Conservation (phyloP, 352 stramenopile genomes). For the Phytophthora fragariae region DNA sequence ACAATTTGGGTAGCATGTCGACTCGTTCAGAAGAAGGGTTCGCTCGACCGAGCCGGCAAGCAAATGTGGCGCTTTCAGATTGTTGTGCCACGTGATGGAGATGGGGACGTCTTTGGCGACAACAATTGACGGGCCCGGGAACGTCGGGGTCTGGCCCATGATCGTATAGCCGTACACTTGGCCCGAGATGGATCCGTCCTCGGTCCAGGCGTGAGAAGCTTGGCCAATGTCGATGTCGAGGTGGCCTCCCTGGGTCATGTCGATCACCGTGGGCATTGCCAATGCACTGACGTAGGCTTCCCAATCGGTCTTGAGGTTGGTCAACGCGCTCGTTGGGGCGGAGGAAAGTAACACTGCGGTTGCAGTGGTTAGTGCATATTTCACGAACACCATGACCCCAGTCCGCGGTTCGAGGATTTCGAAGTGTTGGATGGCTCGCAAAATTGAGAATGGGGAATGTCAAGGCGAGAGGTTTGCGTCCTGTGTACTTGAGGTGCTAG, state of each 20-base stretch:
- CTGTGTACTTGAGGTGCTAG: neutral
- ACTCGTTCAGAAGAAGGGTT: constrained; percentile 36
- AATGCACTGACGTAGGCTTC: constrained; percentile 39
- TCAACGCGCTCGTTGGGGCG: constrained; percentile 9
- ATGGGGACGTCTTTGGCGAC: constrained; percentile 35
- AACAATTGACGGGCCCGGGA: constrained; percentile 40
- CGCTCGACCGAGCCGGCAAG: constrained; percentile 43
- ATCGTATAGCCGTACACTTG: constrained; percentile 42
- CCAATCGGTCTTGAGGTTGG: constrained; percentile 43
- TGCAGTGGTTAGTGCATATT: constrained; percentile 2
- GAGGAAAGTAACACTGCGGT: constrained; percentile 3
- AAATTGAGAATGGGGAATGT: constrained; percentile 4
- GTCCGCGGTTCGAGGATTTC: neutral
- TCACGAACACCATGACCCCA: constrained; percentile 1
- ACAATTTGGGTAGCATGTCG: constrained; percentile 56
- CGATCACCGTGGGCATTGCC: constrained; percentile 40
- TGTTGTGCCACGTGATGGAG: constrained; percentile 47
- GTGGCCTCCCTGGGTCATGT: constrained; percentile 36
- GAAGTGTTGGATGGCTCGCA: neutral
- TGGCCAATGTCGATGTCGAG: constrained; percentile 47
- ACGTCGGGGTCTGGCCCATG: constrained; percentile 28
- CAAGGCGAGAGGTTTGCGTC: neutral
- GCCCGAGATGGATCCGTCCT: constrained; percentile 26
- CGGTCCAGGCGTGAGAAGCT: constrained; percentile 40
- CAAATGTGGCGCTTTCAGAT: constrained; percentile 41